These are phyloP conservation scores for Mrakia gelida DNA, from an alignment of 768 basidiomycete species.

Conservation along the genomic window DNA sequence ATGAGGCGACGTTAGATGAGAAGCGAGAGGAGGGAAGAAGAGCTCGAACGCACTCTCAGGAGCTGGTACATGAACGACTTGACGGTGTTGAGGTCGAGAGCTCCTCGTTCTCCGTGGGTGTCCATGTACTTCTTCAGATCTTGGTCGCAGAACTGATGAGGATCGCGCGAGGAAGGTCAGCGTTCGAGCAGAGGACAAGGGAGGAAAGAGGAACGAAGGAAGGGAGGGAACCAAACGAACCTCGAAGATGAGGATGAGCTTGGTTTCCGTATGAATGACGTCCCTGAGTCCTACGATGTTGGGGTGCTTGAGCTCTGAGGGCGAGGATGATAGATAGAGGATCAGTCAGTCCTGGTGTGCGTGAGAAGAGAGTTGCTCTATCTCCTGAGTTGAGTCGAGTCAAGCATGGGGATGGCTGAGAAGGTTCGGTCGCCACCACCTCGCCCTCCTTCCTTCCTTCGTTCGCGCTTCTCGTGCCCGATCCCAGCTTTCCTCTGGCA, in stretches of 20 bases:
- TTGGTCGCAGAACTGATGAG: conserved; percentile 72
- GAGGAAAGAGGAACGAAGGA: neutral
- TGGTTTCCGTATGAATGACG: conserved; percentile 97
- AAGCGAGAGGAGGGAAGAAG: neutral
- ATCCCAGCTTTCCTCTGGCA: too few species aligned
- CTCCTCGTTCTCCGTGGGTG: conserved; percentile 90
- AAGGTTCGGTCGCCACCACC: conserved; percentile 3
- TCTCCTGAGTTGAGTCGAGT: too few species aligned
- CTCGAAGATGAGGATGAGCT: conserved; percentile 96
- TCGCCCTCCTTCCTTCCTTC: neutral
- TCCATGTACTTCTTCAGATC: conserved; percentile 99
- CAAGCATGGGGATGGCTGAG: neutral
- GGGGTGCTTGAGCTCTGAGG: conserved; percentile 83
- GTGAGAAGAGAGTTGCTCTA: too few species aligned
- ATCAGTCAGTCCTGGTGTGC: neutral
- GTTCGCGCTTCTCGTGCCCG: neutral
- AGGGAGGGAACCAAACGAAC: conserved; percentile 34
- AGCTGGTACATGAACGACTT: conserved; percentile 98
- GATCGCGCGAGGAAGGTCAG: neutral
- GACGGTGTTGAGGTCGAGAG: conserved; percentile 58
- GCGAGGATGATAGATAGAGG: neutral
- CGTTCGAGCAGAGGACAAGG: neutral
- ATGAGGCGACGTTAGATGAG: neutral
- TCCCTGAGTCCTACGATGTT: conserved; percentile 98
- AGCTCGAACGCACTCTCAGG: conserved; percentile 44